Evolutionary conservation across 129 eudicot genomes (phyloP).

Genomic region (Silybum marianum): DNA sequence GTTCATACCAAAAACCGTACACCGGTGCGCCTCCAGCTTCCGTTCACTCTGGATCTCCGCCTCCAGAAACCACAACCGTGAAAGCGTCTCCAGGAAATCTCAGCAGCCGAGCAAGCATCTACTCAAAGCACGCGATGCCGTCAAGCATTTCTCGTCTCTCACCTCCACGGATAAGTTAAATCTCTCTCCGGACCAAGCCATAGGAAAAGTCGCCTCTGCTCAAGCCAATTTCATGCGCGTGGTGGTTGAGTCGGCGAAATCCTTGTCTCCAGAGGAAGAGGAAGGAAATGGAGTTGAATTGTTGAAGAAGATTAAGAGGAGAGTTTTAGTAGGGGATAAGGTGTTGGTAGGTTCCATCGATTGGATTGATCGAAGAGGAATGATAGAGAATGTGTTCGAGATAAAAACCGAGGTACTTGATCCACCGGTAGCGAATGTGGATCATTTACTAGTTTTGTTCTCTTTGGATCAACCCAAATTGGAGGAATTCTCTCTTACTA

Average conservation of each 20-base stretch:
- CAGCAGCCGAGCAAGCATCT: constrained; percentile 48
- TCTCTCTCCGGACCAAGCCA: constrained; percentile 60
- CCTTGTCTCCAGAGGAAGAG: constrained; percentile 7
- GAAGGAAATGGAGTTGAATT: constrained; percentile 55
- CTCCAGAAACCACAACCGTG: constrained; percentile 41
- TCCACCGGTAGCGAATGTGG: constrained; percentile 94
- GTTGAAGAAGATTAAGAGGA: constrained; percentile 92
- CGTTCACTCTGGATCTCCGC: constrained; percentile 40
- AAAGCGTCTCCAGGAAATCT: constrained; percentile 39
- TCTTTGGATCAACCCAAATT: constrained; percentile 76
- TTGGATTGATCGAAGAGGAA: constrained; percentile 83
- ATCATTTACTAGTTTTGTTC: constrained; percentile 75
- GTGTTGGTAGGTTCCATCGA: constrained; percentile 84
- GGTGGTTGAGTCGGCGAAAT: constrained; percentile 41
- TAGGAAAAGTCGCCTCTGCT: constrained; percentile 71
- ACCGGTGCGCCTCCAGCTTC: constrained; percentile 23
- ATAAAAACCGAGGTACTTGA: constrained; percentile 62
- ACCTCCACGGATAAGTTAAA: constrained; percentile 33
- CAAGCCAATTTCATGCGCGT: constrained; percentile 99
- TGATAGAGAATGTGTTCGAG: constrained; percentile 80
- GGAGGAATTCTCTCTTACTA: constrained; percentile 70
- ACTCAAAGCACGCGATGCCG: constrained; percentile 65
- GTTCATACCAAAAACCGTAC: constrained; percentile 28
- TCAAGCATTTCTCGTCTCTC: constrained; percentile 50
- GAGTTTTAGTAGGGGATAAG: constrained; percentile 88